Base-by-base conservation (phyloP, 176 grass and related monocot species). In the Rhynchospora pubera region DNA sequence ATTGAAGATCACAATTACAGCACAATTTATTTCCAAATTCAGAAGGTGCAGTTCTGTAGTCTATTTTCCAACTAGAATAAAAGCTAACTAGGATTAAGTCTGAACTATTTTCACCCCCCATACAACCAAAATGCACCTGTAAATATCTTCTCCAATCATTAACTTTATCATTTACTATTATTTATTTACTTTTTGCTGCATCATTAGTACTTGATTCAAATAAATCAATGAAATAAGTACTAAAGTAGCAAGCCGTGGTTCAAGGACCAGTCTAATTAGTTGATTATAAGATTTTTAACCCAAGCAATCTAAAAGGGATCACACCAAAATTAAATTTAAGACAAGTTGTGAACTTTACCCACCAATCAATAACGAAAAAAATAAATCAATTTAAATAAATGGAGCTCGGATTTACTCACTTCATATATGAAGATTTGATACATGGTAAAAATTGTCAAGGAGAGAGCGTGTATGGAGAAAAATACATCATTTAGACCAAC, bases 401-500 rank as follows among this genome's bases (percentile, higher is more conserved):
- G 1, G 34, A 68, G 30, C 13, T 43, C 14, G 70, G 14, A 15
- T 57, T 76, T 73, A 88, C 94, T 88, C 84, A 97, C 94, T 85
- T 97, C 91, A 13, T 97, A 97, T 21, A 97, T 97, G 56, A 88
- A 83, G 26, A 97, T 91, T 91, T 97, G 94, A 78, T 85, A 97
- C 69, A 93, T 45, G 5, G 94, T 97, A 82, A 97, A 90, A 74
- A 84, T 84, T 81, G 94, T 97, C 82, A 97, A 87, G 30, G 89
- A 65, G 82, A 97, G 91, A 65, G 94, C 94, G 34, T 97, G 94
- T 61, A 87, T 19, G 46, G 94, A 97, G 83, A 97, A 97, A 56
- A 90, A 85, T 83, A 97, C 94, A 80, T 97, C 94, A 89, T 97
- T 97, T 88, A 91, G 89, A 73, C 91, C 91, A 39, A 97, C 94